Base-by-base conservation (phyloP, 75 land plant genomes). In the Isoetes taiwanensis region DNA sequence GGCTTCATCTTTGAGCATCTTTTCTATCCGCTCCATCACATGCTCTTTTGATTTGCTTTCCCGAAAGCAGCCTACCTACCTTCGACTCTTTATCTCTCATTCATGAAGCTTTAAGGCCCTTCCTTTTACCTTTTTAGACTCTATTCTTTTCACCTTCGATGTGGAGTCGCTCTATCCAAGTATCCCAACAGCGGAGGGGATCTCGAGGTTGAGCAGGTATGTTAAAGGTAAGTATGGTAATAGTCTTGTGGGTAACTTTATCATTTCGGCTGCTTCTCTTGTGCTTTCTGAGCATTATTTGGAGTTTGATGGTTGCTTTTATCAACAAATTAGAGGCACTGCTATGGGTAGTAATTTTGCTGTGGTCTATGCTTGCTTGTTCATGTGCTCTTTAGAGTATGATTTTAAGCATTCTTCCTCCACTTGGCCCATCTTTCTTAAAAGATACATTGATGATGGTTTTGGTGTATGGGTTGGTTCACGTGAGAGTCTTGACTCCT, bases 321-420 rank as follows among this genome's bases (percentile, higher is more conserved):
- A 31, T 23, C 30, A 29, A 21, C 55, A 62, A 37, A 48, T 46
- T 0, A 32, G 32, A n/a, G 64, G 64, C 3, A 62, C 55, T 30
- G 35, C 55, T 1, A 62, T 62, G 64, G 54, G 64, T 0, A 46
- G 34, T 19, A 62, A 62, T 8, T 62, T 62, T 62, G 33, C 14
- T 1, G 64, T 50, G 4, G 64, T 62, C 0, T 62, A 46, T 33
- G 56, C 55, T 46, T 43, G 55, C 6, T 0, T 62, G 1, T 62
- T 62, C 10, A 38, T 62, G 2, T 46, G 37, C 19, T 16, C 17
- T 6, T 9, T 62, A n/a, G 56, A 62, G 14, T 11, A 10, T 19
- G 12, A 2, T 43, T 28, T 1, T 16, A 0, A 2, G 4, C 9
- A 4, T 0, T n/a, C 34, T 2, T 5, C 11, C 10, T 5, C 64